These are phyloP conservation scores for Candida pseudofarinosa DNA, from an alignment of 805 yeast species.

Conservation along the genomic window DNA sequence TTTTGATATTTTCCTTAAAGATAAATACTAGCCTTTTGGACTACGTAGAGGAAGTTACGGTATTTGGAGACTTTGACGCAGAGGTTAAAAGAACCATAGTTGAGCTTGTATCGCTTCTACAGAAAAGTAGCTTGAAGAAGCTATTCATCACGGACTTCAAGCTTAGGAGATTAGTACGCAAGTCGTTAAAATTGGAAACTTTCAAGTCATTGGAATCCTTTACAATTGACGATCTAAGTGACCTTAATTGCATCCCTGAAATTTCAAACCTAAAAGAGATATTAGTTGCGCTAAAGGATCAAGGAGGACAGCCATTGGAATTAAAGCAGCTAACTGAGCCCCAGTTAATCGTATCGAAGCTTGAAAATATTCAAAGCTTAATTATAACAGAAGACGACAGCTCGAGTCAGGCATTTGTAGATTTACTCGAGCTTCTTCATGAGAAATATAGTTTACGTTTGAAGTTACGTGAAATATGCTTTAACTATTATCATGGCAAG, in stretches of 20 bases:
- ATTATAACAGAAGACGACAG: neutral
- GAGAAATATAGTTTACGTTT: constrained; percentile 2
- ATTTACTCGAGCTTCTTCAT: neutral
- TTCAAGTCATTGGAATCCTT: constrained; percentile 11
- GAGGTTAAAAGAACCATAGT: constrained; percentile 3
- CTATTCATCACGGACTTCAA: constrained; percentile 8
- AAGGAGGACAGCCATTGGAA: neutral
- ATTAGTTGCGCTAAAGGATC: neutral
- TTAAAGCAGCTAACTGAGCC: neutral
- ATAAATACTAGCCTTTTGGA: constrained; percentile 23
- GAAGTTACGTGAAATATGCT: constrained; percentile 18
- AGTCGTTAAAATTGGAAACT: constrained; percentile 3
- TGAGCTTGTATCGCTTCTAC: constrained; percentile 3
- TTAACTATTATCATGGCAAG: constrained; percentile 19
- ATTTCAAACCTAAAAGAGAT: neutral
- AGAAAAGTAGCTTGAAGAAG: constrained; percentile 2
- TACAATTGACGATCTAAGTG: constrained; percentile 15
- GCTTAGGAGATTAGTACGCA: constrained; percentile 3
- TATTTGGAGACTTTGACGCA: constrained; percentile 11
- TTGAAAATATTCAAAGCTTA: neutral
- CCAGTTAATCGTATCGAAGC: neutral
- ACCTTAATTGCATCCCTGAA: constrained; percentile 3
- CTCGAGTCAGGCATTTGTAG: neutral
- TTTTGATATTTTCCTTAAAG: constrained; percentile 19
- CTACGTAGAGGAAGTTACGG: constrained; percentile 15